Base-by-base conservation (phyloP, 306 rosid genomes). In the Rubus parviflorus region DNA sequence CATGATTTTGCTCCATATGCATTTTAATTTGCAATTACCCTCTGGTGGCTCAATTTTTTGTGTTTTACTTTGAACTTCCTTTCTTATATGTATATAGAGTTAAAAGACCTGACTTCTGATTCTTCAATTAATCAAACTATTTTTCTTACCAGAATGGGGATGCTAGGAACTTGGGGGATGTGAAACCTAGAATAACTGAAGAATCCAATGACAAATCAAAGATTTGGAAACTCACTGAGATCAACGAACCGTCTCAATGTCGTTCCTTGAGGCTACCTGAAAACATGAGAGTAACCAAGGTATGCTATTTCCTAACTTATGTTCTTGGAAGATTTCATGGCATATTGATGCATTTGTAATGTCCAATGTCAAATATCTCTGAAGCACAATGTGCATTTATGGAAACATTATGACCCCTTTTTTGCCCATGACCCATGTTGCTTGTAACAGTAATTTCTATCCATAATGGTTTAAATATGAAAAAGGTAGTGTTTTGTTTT, bases 201-300 rank as follows among this genome's bases (percentile, higher is more conserved):
- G 99, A 95, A 82, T 86, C 92, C 66, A 95, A 90, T 74, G 99
- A 95, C 84, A 95, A 92, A 85, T 92, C 99, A 73, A 94, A 94
- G 86, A 94, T 94, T 83, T 92, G 97, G 98, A 94, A 90, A 90
- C 91, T 92, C 84, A 90, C 97, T 79, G 98, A 94, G 84, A 89
- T 94, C 80, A 90, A 64, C 35, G 98, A 94, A 86, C 93, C 88
- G 8, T 83, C 93, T 79, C 97, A 94, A 56, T 94, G 97, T 77
- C 88, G 97, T 75, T 90, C 98, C 79, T 82, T 88, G 90, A 94
- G 93, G 92, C 92, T 94, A 47, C 90, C 93, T 19, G 98, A 94
- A 81, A 92, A 88, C 79, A 64, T 87, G 9, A 88, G 97, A 82
- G 95, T 88, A 19, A 92, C 82, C 73, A 95, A 89, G 95, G 98